A percentile compares a stretch with the other conserved stretches of the same genome.
Conservation (phyloP, 169 alveolate genomes). For the Eimeria necatrix region DNA sequence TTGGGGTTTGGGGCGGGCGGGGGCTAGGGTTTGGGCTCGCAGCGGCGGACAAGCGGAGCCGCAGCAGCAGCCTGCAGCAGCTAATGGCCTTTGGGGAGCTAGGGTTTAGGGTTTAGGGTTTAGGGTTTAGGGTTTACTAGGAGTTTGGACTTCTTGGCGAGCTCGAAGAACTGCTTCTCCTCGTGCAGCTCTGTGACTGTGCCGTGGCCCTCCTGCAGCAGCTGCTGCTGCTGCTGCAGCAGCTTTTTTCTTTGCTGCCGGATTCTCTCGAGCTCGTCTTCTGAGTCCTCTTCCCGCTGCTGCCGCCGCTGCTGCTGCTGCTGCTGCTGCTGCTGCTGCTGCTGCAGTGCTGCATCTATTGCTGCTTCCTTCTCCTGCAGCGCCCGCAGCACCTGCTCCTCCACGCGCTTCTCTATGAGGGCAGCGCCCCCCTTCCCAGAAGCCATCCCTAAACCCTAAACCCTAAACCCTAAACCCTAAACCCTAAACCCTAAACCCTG, state of each 20-base stretch:
- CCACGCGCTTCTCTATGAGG: constrained; percentile 55
- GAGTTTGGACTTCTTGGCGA: constrained; percentile 17
- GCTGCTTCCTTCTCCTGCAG: constrained; percentile 76
- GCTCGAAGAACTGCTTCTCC: constrained; percentile 61
- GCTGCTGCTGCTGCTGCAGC: constrained; percentile 55
- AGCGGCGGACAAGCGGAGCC: too few species aligned
- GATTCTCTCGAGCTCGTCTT: constrained; percentile 52
- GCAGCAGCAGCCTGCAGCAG: too few species aligned
- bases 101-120: background rate
- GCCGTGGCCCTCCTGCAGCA: constrained; percentile 57
- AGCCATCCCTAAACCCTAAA: constrained; percentile 40
- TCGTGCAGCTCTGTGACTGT: constrained; percentile 28
- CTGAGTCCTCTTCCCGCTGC: background rate
- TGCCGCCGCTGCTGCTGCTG: background rate
- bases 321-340: constrained; percentile 60
- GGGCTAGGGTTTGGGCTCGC: too few species aligned
- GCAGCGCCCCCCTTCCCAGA: constrained; percentile 7
- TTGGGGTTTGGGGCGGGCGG: too few species aligned
- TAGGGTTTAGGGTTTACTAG: constrained; percentile 40
- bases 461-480: constrained; percentile 49
- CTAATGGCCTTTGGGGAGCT: too few species aligned
- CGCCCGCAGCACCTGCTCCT: constrained; percentile 76
- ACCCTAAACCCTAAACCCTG: constrained; percentile 46
- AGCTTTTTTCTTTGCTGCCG: constrained; percentile 23
- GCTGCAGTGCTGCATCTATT: constrained; percentile 61